Evolutionary conservation across 2,329 filamentous ascomycete species (phyloP), one percentile per base, ranked within the genome.

Genomic region (Sodiomyces alkalinus): DNA sequence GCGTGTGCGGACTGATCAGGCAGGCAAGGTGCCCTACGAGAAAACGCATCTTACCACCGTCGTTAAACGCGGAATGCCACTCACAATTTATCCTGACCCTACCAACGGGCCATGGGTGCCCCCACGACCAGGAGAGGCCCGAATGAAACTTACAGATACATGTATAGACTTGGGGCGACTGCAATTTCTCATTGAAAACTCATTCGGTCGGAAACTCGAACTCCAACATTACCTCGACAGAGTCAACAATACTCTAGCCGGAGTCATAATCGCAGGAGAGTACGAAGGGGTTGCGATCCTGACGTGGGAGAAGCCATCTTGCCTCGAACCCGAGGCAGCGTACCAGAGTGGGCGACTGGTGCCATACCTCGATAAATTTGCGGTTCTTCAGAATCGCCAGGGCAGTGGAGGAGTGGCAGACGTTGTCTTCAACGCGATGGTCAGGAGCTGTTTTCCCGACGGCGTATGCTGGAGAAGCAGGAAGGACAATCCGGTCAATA

Each of bases 311-410:
- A 64, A 64, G 18, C 83, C 86, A 0, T 65, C 60, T 1, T 70
- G 62, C 0, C 54, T 71, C 13, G 54, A 58, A 24, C 64, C 72
- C 28, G 62, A 71, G 50, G 61, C 44, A 45, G 66, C 51, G 33
- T 56, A 67, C 32, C 53, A 60, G 12, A 62, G 64, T 19, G 64
- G 64, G 2, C 68, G 80, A 7, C 68, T 83, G 39, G 80, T 98
- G 0, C 90, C 90, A 0, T 98, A 98, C 48, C 65, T 98, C 17
- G 90, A 98, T 53, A 98, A 98, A 49, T 96, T 98, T 47, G 90
- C 90, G 1, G 90, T 98, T 1, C 62, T 93, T 11, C 87, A 80
- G 40, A 77, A 74, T 34, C 80, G 77, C 9, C 90, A 98, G 50
- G 90, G 90, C 0, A 81, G 80, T 0, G 83, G 83, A 2, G 87